These are phyloP conservation scores for Hippophae tibetana DNA, from an alignment of 306 rosid species.

Conservation along the genomic window DNA sequence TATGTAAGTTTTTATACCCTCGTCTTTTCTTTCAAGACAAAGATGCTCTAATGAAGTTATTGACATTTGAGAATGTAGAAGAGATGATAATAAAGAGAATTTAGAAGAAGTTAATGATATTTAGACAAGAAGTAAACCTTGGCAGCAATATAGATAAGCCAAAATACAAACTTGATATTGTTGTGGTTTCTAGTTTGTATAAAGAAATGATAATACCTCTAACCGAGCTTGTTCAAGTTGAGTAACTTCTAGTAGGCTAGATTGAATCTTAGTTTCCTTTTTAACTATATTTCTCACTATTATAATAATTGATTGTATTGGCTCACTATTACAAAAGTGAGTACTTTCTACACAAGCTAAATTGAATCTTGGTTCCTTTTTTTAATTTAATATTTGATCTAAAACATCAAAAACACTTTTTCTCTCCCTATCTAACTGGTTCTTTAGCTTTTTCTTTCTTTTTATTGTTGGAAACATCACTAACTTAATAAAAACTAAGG, in stretches of 20 bases:
- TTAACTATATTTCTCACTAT: too few species aligned
- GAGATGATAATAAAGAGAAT: constrained; percentile 74
- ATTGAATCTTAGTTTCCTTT: background rate
- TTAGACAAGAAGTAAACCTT: constrained; percentile 54
- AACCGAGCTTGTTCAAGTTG: constrained; percentile 72
- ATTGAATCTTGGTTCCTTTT: too few species aligned
- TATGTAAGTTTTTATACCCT: background rate
- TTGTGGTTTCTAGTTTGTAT: constrained; percentile 45
- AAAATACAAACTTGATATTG: constrained; percentile 50
- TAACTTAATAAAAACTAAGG: background rate
- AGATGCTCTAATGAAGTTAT: constrained; percentile 65
- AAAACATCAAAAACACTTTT: background rate
- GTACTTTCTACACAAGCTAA: too few species aligned
- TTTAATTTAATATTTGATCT: too few species aligned
- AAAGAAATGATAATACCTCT: constrained; percentile 79
- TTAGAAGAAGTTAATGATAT: constrained; percentile 60
- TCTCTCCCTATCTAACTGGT: background rate
- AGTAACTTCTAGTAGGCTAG: constrained; percentile 70
- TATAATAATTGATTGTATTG: too few species aligned
- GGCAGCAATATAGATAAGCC: background rate
- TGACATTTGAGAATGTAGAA: constrained; percentile 63
- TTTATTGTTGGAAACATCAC: background rate
- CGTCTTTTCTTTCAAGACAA: constrained; percentile 34
- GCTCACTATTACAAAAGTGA: too few species aligned
- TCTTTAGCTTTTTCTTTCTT: background rate